A percentile compares a stretch with the other conserved stretches of the same genome.
phyloP scores from a whole-genome alignment of 169 alveolate genomes.

The Eimeria maxima region DNA sequence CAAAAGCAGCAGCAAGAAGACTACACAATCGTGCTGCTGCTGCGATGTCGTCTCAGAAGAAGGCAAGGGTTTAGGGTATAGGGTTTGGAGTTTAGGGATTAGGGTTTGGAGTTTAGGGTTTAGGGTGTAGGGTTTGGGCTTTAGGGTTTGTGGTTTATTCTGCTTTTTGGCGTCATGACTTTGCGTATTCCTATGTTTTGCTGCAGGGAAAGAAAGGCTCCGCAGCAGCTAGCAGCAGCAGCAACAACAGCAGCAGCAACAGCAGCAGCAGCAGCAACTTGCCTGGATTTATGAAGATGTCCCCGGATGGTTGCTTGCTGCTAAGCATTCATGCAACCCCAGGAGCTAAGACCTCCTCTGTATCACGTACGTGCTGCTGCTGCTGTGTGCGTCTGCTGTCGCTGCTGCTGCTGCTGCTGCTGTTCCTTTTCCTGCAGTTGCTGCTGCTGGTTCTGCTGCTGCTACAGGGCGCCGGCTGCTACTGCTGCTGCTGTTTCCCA shows the following conservation, averaged over 20 bases:
- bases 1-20: background rate
- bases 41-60: background rate
- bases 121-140: slow-evolving; percentile 29
- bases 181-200: background rate
- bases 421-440: no score
- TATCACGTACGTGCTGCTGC: background rate
- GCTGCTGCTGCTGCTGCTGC: no score
- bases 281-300: background rate
- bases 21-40: background rate
- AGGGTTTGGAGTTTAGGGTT: background rate
- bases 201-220: slow-evolving; percentile 14
- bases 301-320: slow-evolving; percentile 8
- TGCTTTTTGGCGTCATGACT: background rate
- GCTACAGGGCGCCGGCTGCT: background rate
- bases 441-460: no score
- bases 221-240: background rate
- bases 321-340: background rate
- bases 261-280: background rate
- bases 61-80: background rate
- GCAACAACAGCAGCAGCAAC: slow-evolving; percentile 28
- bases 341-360: slow-evolving; percentile 14
- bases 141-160: background rate
- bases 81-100: background rate
- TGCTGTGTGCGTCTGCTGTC: no score
- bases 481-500: background rate